A percentile compares a stretch with the other conserved stretches of the same genome.
These are phyloP conservation scores for Penicillium tannophilum DNA, from an alignment of 495 filamentous ascomycete species.

Conservation along the genomic window DNA sequence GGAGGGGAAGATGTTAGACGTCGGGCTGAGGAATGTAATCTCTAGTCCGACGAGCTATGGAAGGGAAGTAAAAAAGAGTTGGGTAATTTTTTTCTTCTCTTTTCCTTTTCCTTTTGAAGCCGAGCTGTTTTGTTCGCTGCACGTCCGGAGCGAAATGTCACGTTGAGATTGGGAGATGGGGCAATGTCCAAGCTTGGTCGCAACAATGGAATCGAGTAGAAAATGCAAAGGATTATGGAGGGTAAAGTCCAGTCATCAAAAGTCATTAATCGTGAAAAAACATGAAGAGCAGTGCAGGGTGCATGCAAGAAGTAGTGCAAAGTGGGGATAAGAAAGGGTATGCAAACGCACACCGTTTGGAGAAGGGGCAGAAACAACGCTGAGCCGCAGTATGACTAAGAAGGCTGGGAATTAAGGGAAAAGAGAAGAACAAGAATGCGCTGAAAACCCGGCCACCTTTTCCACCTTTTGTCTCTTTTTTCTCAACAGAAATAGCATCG, in stretches of 20 bases:
- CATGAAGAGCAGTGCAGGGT: not conserved
- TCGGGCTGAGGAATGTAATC: conserved; percentile 28
- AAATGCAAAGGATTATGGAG: not conserved
- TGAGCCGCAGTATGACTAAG: conserved; percentile 36
- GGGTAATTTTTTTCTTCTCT: not conserved
- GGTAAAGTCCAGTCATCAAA: not conserved
- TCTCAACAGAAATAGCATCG: conserved; percentile 19
- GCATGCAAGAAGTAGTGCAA: conserved; percentile 1
- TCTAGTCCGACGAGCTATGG: conserved; percentile 28
- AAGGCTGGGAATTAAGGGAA: conserved; percentile 20
- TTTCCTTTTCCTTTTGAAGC: not conserved
- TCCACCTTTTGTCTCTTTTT: conserved; percentile 19
- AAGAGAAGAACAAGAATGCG: conserved; percentile 28
- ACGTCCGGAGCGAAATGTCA: conserved; percentile 6
- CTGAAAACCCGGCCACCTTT: conserved; percentile 35
- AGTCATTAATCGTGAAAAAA: conserved; percentile 1
- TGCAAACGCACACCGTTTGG: conserved; percentile 37
- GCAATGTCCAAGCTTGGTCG: not conserved
- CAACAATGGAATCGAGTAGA: not conserved
- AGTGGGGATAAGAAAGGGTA: conserved; percentile 14
- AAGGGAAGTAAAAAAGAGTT: conserved; percentile 1
- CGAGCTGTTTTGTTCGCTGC: conserved; percentile 5
- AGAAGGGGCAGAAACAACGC: conserved; percentile 39
- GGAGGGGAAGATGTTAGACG: conserved; percentile 10
- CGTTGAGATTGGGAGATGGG: not conserved